A percentile compares a stretch with the other conserved stretches of the same genome.
These are phyloP conservation scores for Colletotrichum horii DNA, from an alignment of 2,329 filamentous ascomycete species.

Conservation along the genomic window DNA sequence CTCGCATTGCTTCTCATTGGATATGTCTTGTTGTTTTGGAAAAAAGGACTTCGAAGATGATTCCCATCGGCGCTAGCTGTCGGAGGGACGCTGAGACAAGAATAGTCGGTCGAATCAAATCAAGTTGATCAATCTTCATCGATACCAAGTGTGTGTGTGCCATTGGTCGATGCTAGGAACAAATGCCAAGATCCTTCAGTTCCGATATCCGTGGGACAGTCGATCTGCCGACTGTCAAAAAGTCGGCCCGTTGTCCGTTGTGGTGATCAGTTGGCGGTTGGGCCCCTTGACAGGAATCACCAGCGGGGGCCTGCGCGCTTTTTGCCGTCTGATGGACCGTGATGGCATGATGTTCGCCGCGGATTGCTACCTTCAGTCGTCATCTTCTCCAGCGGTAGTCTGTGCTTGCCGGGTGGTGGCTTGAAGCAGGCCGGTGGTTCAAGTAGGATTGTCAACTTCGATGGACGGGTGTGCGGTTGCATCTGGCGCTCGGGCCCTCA, in stretches of 20 bases:
- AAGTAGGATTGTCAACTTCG: not conserved
- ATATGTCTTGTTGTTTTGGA: fast-evolving
- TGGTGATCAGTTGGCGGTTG: not conserved
- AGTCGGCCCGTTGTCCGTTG: not conserved
- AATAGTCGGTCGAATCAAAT: not conserved
- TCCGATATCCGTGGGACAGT: not conserved
- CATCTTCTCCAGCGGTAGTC: not conserved
- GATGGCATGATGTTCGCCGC: not conserved
- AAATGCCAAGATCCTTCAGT: not conserved
- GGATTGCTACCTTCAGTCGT: not conserved
- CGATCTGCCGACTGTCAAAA: not conserved
- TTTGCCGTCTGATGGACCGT: not conserved
- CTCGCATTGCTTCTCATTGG: not conserved
- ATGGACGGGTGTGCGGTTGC: not conserved
- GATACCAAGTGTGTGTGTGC: not conserved
- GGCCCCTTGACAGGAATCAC: not conserved
- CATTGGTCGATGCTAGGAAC: not conserved
- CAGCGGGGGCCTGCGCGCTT: not conserved
- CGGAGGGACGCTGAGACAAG: not conserved
- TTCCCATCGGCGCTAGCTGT: not conserved
- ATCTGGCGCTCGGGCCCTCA: not conserved
- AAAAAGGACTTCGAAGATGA: not conserved
- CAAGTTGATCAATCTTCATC: not conserved
- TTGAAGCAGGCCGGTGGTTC: not conserved
- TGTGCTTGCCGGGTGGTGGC: not conserved